These are phyloP conservation scores for Ramularia collo-cygni DNA, from an alignment of 2,329 filamentous ascomycete genomes.

Conservation along the genomic window DNA sequence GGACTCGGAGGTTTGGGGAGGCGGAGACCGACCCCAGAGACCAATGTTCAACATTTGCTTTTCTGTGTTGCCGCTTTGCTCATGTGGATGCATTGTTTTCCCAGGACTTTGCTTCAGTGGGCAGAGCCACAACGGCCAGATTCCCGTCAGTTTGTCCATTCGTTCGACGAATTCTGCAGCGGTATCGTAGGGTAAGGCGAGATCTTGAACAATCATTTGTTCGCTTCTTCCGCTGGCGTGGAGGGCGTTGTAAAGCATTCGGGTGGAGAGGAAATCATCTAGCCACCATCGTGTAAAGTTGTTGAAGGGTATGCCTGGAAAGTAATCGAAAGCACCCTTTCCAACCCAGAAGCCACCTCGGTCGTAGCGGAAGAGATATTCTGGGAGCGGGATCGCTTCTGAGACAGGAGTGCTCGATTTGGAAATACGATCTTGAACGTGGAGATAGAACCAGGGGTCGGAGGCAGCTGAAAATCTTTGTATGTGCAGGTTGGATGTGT, in stretches of 20 bases:
- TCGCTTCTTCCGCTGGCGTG: conserved; percentile 56
- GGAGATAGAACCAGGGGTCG: conserved; percentile 48
- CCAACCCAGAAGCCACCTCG: conserved; percentile 64
- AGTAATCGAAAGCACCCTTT: conserved; percentile 57
- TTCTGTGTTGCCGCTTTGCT: conserved; percentile 16
- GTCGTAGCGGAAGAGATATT: conserved; percentile 67
- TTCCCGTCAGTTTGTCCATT: conserved; percentile 33
- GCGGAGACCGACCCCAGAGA: conserved; percentile 50
- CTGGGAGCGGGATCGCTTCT: conserved; percentile 55
- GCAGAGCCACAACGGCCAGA: conserved; percentile 46
- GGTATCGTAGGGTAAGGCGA: conserved; percentile 41
- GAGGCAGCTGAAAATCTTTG: conserved; percentile 36
- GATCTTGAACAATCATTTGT: conserved; percentile 59
- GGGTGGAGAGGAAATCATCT: conserved; percentile 56
- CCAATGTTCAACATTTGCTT: conserved; percentile 53
- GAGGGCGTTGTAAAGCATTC: conserved; percentile 59
- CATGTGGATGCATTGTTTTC: conserved; percentile 29
- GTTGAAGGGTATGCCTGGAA: conserved; percentile 57
- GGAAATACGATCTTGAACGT: conserved; percentile 34
- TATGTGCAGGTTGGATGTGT: conserved; percentile 17
- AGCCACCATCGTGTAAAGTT: conserved; percentile 54
- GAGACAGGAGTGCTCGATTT: conserved; percentile 34
- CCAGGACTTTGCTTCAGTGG: conserved; percentile 32
- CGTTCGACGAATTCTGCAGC: conserved; percentile 40
- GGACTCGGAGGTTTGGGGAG: conserved; percentile 31